Conservation (phyloP, 306 rosid genomes). For the Betula pendula region DNA sequence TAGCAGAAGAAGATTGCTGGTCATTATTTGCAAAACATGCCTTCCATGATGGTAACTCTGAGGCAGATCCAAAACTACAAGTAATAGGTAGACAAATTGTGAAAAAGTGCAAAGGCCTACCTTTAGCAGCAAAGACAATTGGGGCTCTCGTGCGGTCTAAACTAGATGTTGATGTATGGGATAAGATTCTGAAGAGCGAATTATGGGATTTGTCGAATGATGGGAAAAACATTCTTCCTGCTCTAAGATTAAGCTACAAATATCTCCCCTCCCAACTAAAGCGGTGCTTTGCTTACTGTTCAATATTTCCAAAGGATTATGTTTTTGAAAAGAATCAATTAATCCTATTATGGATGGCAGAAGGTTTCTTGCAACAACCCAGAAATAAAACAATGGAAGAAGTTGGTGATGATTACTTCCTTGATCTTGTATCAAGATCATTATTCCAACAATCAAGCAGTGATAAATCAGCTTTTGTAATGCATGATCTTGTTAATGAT, state of each 20-base stretch:
- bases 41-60: not conserved
- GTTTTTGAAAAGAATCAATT: conserved; percentile 19
- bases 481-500: conserved; percentile 45
- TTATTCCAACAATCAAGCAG: conserved; percentile 32
- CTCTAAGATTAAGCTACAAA: conserved; percentile 19
- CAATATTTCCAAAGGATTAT: conserved; percentile 34
- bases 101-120: conserved; percentile 26
- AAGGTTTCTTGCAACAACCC: conserved; percentile 27
- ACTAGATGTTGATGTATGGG: conserved; percentile 12
- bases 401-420: conserved; percentile 32
- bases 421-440: conserved; percentile 36
- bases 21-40: conserved; percentile 27
- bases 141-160: conserved; percentile 31
- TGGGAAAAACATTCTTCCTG: conserved; percentile 1
- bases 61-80: conserved; percentile 7
- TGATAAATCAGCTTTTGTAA: not conserved
- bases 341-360: conserved; percentile 48
- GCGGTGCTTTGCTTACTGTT: conserved; percentile 20
- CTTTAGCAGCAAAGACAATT: conserved; percentile 23
- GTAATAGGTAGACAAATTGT: conserved; percentile 18
- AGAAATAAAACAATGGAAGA: conserved; percentile 12
- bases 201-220: conserved; percentile 25
- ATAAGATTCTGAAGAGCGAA: not conserved
- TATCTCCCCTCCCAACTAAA: conserved; percentile 4
- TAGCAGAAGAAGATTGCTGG: conserved; percentile 31